Conservation (phyloP, 306 rosid species). For the Crataegus laevigata region DNA sequence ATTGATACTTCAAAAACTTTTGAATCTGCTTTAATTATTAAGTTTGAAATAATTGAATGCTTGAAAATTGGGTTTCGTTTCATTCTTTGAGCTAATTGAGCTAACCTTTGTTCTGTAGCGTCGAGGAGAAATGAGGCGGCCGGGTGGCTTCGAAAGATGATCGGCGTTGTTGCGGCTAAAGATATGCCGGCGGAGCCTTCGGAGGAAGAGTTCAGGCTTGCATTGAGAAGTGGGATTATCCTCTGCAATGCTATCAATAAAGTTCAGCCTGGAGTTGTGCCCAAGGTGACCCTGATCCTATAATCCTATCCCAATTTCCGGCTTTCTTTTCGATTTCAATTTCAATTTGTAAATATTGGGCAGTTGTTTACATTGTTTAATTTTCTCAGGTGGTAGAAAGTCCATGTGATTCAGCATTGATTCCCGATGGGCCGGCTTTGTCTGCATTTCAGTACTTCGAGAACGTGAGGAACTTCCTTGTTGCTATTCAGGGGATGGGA, state of each 20-base stretch:
- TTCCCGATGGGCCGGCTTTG: slow-evolving; percentile 85
- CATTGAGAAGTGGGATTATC: slow-evolving; percentile 87
- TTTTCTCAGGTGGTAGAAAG: slow-evolving; percentile 78
- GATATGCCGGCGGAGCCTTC: slow-evolving; percentile 97
- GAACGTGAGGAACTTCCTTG: slow-evolving; percentile 84
- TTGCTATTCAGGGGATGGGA: slow-evolving; percentile 72
- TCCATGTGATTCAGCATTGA: slow-evolving; percentile 66
- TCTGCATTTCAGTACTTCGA: slow-evolving; percentile 94
- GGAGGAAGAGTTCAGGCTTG: slow-evolving; percentile 94
- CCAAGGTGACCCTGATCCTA: slow-evolving; percentile 47
- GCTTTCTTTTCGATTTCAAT: neutral
- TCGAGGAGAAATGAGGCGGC: slow-evolving; percentile 88
- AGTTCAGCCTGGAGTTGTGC: slow-evolving; percentile 73
- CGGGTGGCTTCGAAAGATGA: slow-evolving; percentile 92
- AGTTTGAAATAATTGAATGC: neutral
- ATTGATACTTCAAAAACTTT: neutral
- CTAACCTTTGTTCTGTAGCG: slow-evolving; percentile 36
- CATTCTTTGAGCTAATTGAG: neutral
- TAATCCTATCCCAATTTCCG: slow-evolving; percentile 6
- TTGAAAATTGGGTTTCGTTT: neutral
- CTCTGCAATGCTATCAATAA: slow-evolving; percentile 84
- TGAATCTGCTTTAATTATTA: neutral
- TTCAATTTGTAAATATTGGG: neutral
- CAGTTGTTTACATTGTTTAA: neutral
- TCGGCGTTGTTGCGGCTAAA: slow-evolving; percentile 93